Base-by-base conservation (phyloP, 1,284 basidiomycete genomes). In the Mycena sp. region DNA sequence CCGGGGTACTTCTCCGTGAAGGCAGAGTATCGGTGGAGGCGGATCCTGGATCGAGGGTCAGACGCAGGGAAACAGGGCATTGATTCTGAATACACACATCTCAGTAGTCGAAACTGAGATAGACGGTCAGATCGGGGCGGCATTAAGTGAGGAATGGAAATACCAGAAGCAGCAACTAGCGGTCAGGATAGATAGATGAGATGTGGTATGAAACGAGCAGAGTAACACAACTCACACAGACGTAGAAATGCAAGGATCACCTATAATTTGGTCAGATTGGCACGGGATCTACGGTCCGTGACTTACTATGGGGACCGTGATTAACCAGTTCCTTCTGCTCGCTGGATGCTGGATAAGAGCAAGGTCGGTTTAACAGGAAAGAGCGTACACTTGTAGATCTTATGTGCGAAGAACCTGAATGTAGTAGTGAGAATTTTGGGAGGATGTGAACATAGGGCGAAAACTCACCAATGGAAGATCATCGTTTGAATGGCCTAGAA, bases 401-500 rank as follows among this genome's bases (percentile, higher is more conserved):
- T 35, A 14, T 35, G 32, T 7, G 32, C 32, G 14, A 35, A 35
- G 32, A 35, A 35, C 32, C 32, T 35, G 32, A 35, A 35, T 35
- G n/a, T n/a, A n/a, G n/a, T 35, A 14, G 32, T 35, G 32, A 9
- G 9, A 35, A 35, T 9, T 7, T 35, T 35, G 32, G 7, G 9
- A n/a, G n/a, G n/a, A n/a, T 35, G 9, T 35, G 7, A 14, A 14
- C 32, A 7, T 14, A 35, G 32, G 14, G 32, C 32, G 32, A 35
- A 35, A 9, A 35, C 63, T 6, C 51, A 73, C 80, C 79, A 58
- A n/a, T 73, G 71, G 10, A 64, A 52, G 28, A 72, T 64, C 30
- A 70, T 57, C 3, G 75, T 74, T 37, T 72, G 57, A 14, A 67
- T 56, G 26, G 66, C 69, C 69, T 73, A 50, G 6, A 6, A 16